Percentiles rank a stretch among this genome's conserved stretches.
Conservation (phyloP, 2,329 filamentous ascomycete genomes). For the Diaporthe humulicola region DNA sequence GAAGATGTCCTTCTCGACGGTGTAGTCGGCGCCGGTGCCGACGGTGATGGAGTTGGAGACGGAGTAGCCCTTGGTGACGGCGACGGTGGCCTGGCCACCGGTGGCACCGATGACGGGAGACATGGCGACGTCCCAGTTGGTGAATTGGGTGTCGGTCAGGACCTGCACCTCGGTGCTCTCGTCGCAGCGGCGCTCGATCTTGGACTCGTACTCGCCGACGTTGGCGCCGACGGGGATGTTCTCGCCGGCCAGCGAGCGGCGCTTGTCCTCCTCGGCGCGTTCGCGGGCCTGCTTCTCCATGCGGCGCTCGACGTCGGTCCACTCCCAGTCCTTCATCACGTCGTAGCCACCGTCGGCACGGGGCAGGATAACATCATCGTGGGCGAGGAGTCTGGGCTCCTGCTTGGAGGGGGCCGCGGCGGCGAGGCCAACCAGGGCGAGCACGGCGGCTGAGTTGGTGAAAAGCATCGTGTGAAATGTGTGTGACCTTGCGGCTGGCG, state of each 20-base stretch:
- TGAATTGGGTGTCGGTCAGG: conserved; percentile 47
- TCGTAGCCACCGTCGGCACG: conserved; percentile 23
- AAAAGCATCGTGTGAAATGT: conserved; percentile 7
- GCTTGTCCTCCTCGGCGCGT: conserved; percentile 16
- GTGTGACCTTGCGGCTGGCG: conserved; percentile 6
- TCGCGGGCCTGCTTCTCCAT: conserved; percentile 8
- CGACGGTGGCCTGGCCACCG: conserved; percentile 46
- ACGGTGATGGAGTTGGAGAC: conserved; percentile 47
- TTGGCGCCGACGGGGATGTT: conserved; percentile 1
- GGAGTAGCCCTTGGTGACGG: conserved; percentile 49
- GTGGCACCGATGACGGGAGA: conserved; percentile 50
- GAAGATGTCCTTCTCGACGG: conserved; percentile 43
- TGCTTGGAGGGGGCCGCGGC: conserved; percentile 19
- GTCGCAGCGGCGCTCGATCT: conserved; percentile 29
- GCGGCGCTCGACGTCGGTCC: conserved; percentile 11
- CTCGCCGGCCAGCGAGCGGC: background rate
- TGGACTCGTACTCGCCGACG: background rate
- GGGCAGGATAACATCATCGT: conserved; percentile 21
- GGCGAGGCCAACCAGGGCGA: conserved; percentile 23
- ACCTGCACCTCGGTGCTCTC: conserved; percentile 45
- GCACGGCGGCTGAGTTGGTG: conserved; percentile 19
- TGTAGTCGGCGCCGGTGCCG: background rate
- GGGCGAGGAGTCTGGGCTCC: conserved; percentile 12
- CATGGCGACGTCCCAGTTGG: conserved; percentile 55
- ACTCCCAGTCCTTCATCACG: conserved; percentile 30